phyloP scores from a whole-genome alignment of 2,329 filamentous ascomycete genomes.

The Colletotrichum sp. region DNA sequence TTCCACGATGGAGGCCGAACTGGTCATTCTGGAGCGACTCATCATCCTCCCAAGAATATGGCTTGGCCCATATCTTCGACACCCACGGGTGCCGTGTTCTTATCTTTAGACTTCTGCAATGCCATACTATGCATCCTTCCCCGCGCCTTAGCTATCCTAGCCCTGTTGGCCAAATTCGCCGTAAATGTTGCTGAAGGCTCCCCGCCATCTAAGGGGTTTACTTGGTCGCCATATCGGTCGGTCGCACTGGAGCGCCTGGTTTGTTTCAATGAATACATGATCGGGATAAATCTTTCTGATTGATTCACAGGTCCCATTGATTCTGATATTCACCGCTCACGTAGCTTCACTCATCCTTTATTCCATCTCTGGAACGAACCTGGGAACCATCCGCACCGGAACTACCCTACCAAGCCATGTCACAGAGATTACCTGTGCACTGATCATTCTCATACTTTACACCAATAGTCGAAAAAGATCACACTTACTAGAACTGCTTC shows the following conservation, averaged over 20 bases:
- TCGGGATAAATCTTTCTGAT: neutral
- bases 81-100: neutral
- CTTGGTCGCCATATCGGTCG: neutral
- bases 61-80: neutral
- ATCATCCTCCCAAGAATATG: neutral
- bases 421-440: neutral
- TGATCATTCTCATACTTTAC: neutral
- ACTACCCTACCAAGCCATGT: neutral
- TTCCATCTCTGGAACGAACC: neutral
- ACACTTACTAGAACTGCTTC: neutral
- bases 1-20: neutral
- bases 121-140: neutral
- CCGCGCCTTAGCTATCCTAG: neutral
- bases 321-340: neutral
- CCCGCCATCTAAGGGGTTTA: neutral
- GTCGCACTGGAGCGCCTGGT: neutral
- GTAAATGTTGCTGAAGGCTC: neutral
- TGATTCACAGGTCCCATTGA: neutral
- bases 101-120: neutral
- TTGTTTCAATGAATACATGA: neutral
- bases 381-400: neutral
- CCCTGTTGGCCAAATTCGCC: neutral
- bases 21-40: neutral
- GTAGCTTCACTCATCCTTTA: neutral
- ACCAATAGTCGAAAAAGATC: neutral